Evolutionary conservation across 1,139 yeast genomes (phyloP).

Genomic region (Pichia inconspicua): DNA sequence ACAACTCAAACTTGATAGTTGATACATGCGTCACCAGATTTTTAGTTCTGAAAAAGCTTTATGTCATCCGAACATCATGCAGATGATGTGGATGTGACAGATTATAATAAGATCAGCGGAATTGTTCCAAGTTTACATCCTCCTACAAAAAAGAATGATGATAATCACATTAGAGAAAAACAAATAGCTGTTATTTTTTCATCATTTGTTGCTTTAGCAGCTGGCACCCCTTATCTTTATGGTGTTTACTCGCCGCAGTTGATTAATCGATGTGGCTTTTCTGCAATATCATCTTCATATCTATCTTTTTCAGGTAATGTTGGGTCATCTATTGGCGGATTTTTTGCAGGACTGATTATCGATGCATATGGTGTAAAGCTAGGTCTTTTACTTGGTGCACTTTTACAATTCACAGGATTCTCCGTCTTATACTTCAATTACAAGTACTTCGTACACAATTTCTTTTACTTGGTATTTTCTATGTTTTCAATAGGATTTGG

Average conservation of each 20-base stretch:
- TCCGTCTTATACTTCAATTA: conserved; percentile 32
- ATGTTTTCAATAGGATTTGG: conserved; percentile 56
- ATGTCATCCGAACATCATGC: too few species aligned
- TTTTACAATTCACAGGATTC: conserved; percentile 36
- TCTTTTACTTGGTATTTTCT: conserved; percentile 37
- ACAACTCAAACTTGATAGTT: too few species aligned
- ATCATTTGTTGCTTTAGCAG: conserved; percentile 37
- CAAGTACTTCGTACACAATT: conserved; percentile 25
- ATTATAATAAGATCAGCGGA: not conserved
- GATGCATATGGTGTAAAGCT: conserved; percentile 51
- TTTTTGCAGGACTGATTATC: conserved; percentile 60
- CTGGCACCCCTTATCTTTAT: conserved; percentile 69
- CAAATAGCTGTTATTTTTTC: conserved; percentile 22
- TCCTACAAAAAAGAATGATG: not conserved
- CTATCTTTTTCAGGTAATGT: conserved; percentile 54
- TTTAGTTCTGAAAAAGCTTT: too few species aligned
- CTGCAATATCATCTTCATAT: conserved; percentile 55
- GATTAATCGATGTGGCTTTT: conserved; percentile 45
- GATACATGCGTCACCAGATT: too few species aligned
- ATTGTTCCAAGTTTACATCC: not conserved
- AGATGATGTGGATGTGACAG: not conserved
- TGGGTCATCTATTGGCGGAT: conserved; percentile 63
- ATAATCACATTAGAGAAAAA: conserved; percentile 8
- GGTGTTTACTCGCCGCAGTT: conserved; percentile 70
- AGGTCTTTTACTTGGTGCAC: conserved; percentile 48